Evolutionary conservation across 139 green algal species (phyloP).

Genomic region (Chlorella sp.): DNA sequence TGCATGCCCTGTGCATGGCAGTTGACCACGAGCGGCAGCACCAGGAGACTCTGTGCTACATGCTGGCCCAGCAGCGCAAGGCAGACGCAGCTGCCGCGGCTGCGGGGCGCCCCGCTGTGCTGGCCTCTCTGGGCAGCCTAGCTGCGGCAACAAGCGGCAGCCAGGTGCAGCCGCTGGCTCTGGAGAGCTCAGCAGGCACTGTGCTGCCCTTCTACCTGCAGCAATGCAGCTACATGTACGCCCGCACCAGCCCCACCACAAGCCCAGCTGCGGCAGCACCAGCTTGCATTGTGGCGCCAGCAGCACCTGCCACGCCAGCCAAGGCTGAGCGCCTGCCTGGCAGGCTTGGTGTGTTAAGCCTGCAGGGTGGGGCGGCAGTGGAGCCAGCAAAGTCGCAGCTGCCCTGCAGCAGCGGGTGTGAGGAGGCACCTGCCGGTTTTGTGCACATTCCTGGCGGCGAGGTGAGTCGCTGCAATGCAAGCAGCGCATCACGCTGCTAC

Average conservation of each 20-base stretch:
- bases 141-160: neutral
- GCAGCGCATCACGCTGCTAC: no score
- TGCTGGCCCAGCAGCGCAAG: constrained; percentile 61
- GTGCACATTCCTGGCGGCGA: neutral
- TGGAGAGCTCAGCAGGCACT: neutral
- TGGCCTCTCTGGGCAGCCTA: neutral
- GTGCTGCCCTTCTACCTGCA: constrained; percentile 13
- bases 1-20: constrained; percentile 53
- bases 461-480: neutral
- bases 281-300: no score
- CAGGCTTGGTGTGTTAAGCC: no score
- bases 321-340: no score
- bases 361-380: neutral
- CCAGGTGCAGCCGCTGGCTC: no score
- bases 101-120: neutral
- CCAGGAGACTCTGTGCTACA: constrained; percentile 73
- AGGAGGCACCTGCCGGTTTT: neutral
- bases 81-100: neutral
- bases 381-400: no score
- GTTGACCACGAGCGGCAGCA: constrained; percentile 70
- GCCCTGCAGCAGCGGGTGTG: no score
- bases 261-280: neutral
- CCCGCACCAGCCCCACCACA: neutral
- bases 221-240: neutral
- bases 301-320: no score